A percentile compares a stretch with the other conserved stretches of the same genome.
Conservation (phyloP, 306 rosid species). For the Cicer chorassanicum region DNA sequence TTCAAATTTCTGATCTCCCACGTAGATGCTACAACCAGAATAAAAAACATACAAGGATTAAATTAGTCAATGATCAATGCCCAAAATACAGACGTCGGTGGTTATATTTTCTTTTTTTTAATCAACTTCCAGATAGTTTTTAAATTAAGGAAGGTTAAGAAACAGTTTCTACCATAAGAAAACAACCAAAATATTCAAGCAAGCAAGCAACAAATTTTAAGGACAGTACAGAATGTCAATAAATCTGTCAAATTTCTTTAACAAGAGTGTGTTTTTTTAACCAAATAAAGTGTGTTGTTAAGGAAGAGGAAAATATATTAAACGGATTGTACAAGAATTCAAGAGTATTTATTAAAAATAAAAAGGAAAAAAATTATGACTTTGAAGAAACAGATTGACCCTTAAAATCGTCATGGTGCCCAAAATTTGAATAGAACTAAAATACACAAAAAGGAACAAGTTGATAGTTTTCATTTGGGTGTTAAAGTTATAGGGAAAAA, state of each 20-base stretch:
- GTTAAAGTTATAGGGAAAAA: slow-evolving; percentile 1
- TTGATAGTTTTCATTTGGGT: not conserved
- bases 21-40: slow-evolving; percentile 71
- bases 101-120: slow-evolving; percentile 29
- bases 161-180: slow-evolving; percentile 19
- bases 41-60: slow-evolving; percentile 35
- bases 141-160: slow-evolving; percentile 30
- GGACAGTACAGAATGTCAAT: slow-evolving; percentile 19
- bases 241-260: slow-evolving; percentile 16
- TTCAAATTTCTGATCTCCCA: slow-evolving; percentile 88
- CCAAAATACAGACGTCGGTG: slow-evolving; percentile 11
- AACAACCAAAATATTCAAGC: slow-evolving; percentile 36
- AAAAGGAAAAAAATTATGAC: not conserved
- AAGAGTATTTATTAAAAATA: slow-evolving; percentile 1
- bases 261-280: not conserved
- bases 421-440: slow-evolving; percentile 18
- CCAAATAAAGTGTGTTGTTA: not conserved
- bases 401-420: not conserved
- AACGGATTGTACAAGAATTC: slow-evolving; percentile 20
- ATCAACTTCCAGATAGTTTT: slow-evolving; percentile 21
- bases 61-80: slow-evolving; percentile 25
- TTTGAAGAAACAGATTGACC: slow-evolving; percentile 7
- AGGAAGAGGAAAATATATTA: slow-evolving; percentile 18
- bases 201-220: slow-evolving; percentile 26
- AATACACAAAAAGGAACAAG: slow-evolving; percentile 8